Base-by-base conservation (phyloP, 2,329 filamentous ascomycete species). In the Amylocarpus encephaloides region DNA sequence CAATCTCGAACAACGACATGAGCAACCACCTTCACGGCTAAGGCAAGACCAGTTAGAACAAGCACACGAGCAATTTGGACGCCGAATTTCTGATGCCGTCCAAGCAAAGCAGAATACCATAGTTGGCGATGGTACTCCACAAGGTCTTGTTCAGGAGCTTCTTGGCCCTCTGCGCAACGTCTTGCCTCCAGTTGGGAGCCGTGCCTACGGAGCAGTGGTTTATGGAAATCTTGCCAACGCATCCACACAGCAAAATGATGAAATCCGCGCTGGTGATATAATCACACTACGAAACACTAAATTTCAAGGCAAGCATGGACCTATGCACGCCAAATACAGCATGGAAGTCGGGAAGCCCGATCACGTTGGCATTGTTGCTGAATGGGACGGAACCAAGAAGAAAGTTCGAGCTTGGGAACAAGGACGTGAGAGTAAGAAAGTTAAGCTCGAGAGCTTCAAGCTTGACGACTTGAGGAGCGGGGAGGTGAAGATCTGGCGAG, bases 361-460 rank as follows among this genome's bases (percentile, higher is more conserved):
- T 9, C 93, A 98, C 63, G 92, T 97, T 0, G 93, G 80, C 2
- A 73, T 98, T 2, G 92, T 98, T 3, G 80, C 89, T 9, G 93
- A 98, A 67, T 98, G 93, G 93, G 93, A 98, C 67, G 93, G 93
- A 2, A 95, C 89, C 36, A 95, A 96, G 79, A 95, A 95, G 78
- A 96, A 97, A 76, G 85, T 98, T 22, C 75, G 91, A 26, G 91
- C 85, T 1, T 97, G 89, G 88, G 93, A 97, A 68, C 93, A 98
- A 67, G 92, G 92, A 0, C 76, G 92, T 12, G 92, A 97, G 73
- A 91, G 83, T 67, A 92, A 86, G 69, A 97, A 96, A 74, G 85
- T 94, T 48, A 93, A 94, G 73, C 73, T 88, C 54, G 92, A 97
- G 74, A 95, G 90, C 70, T 97, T 92, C 72, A 88, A 91, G 72